phyloP scores from a whole-genome alignment of 345 rosid genomes.

The Erysimum cheiranthoides region DNA sequence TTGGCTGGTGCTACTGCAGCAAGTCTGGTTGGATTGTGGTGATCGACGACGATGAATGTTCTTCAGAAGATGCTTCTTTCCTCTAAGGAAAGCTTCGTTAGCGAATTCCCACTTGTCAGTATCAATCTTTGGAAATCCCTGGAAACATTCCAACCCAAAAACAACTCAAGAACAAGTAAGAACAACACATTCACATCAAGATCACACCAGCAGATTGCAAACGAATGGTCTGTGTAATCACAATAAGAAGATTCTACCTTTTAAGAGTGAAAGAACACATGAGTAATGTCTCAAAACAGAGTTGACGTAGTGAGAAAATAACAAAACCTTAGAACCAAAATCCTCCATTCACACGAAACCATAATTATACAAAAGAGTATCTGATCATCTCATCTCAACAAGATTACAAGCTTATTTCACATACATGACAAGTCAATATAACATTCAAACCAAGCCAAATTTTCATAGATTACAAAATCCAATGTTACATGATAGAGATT shows the following conservation, averaged over 20 bases:
- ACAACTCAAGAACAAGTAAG: constrained; percentile 25
- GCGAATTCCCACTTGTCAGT: constrained; percentile 96
- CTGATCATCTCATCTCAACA: neutral
- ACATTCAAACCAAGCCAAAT: constrained; percentile 2
- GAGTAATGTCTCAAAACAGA: neutral
- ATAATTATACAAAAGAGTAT: constrained; percentile 14
- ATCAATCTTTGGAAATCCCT: constrained; percentile 88
- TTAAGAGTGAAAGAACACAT: constrained; percentile 1
- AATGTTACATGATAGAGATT: constrained; percentile 28
- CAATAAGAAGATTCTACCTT: constrained; percentile 3
- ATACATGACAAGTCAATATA: neutral
- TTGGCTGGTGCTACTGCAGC: constrained; percentile 40
- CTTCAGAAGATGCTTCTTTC: constrained; percentile 81
- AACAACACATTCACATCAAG: constrained; percentile 26
- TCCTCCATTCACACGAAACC: constrained; percentile 13
- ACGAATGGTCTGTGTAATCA: neutral
- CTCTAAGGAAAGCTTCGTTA: constrained; percentile 80
- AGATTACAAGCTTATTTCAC: constrained; percentile 4
- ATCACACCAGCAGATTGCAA: neutral
- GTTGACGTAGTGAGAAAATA: neutral
- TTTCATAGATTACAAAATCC: constrained; percentile 2
- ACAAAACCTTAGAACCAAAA: constrained; percentile 2
- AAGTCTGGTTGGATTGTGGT: constrained; percentile 60
- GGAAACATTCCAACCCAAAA: constrained; percentile 45
- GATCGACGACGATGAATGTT: constrained; percentile 85